These are phyloP conservation scores for Cnidoscolus chayamansa DNA, from an alignment of 441 rosid species.

Conservation along the genomic window DNA sequence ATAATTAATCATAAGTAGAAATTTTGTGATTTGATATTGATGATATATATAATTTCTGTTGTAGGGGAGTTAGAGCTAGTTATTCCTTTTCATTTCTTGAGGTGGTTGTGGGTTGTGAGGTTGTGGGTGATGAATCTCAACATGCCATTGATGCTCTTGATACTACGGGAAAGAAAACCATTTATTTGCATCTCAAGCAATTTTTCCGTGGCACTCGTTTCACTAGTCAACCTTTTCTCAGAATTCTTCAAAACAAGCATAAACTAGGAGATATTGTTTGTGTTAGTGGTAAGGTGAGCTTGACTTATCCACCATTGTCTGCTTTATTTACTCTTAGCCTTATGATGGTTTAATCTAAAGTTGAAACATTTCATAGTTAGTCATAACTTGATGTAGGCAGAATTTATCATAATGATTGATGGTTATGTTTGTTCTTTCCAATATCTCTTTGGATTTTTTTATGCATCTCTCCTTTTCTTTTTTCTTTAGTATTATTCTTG, in stretches of 20 bases:
- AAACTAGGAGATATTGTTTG: constrained; percentile 74
- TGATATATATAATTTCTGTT: constrained; percentile 22
- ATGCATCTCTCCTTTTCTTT: background rate
- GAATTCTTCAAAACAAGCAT: constrained; percentile 57
- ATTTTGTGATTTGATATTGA: constrained; percentile 21
- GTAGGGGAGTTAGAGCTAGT: constrained; percentile 75
- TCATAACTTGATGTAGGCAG: background rate
- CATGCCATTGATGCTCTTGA: constrained; percentile 27
- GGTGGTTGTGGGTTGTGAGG: constrained; percentile 55
- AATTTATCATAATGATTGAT: constrained; percentile 5
- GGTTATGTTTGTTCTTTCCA: background rate
- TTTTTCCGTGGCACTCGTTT: constrained; percentile 86
- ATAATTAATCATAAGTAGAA: background rate
- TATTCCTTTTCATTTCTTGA: constrained; percentile 73
- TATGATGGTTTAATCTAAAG: constrained; percentile 16
- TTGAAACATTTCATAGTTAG: background rate
- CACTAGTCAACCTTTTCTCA: constrained; percentile 67
- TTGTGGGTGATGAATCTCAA: constrained; percentile 28
- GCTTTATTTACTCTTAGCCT: background rate
- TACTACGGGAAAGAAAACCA: constrained; percentile 37
- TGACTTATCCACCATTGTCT: constrained; percentile 19
- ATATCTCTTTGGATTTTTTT: background rate
- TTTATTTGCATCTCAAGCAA: constrained; percentile 85
- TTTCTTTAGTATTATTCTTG: background rate
- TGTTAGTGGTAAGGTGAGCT: constrained; percentile 81